Conservation (phyloP, 108 stramenopile genomes). For the Aurantiochytrium sp. region DNA sequence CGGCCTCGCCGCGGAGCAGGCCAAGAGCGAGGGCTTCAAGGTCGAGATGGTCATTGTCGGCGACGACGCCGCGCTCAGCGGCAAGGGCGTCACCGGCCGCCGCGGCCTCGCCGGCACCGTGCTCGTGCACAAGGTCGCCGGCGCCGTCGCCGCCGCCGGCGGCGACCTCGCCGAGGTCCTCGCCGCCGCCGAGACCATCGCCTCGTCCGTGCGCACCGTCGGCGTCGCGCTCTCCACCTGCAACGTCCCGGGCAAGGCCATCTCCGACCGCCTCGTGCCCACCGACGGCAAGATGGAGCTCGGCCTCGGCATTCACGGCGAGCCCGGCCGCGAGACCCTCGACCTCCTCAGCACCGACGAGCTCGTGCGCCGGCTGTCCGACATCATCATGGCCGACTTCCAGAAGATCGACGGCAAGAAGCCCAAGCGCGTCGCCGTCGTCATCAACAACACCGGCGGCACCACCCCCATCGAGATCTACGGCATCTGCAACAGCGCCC, state of each 20-base stretch:
- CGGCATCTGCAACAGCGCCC: slow-evolving; percentile 65
- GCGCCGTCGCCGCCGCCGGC: slow-evolving; percentile 76
- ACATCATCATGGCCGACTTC: background rate
- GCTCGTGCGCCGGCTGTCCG: slow-evolving; percentile 34
- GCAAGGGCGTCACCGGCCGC: slow-evolving; percentile 88
- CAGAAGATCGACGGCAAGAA: background rate
- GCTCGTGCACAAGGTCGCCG: slow-evolving; percentile 89
- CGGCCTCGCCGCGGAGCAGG: slow-evolving; percentile 88
- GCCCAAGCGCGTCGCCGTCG: slow-evolving; percentile 35
- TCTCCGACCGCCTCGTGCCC: slow-evolving; percentile 65
- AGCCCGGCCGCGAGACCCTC: slow-evolving; percentile 71
- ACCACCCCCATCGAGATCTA: slow-evolving; percentile 88
- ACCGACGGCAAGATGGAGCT: slow-evolving; percentile 67
- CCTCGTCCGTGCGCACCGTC: slow-evolving; percentile 68
- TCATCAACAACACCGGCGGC: slow-evolving; percentile 92
- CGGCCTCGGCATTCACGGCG: slow-evolving; percentile 95
- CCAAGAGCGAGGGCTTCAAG: slow-evolving; percentile 59
- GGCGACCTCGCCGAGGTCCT: slow-evolving; percentile 67
- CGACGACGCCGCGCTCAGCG: slow-evolving; percentile 87
- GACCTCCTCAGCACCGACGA: slow-evolving; percentile 57
- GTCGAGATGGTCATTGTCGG: slow-evolving; percentile 82
- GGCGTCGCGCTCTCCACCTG: slow-evolving; percentile 85
- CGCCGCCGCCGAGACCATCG: slow-evolving; percentile 56
- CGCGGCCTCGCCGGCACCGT: slow-evolving; percentile 94
- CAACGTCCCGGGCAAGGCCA: slow-evolving; percentile 77